phyloP scores from a whole-genome alignment of 139 green algal genomes.

The Astrephomene gubernaculifera region DNA sequence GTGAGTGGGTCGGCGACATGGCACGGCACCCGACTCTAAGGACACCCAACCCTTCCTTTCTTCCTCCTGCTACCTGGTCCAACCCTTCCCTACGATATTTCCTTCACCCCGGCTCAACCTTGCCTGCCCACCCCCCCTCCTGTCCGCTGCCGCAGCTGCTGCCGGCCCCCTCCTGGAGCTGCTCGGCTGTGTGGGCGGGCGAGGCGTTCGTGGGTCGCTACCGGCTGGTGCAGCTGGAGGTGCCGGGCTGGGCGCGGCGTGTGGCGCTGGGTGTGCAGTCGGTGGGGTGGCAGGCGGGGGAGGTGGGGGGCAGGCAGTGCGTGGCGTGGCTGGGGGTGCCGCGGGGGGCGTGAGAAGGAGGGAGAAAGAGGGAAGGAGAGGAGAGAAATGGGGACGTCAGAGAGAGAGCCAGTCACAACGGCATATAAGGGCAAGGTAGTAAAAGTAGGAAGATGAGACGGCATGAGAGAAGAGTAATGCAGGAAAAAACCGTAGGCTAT shows the following conservation, averaged over 20 bases:
- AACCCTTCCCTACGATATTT: not conserved
- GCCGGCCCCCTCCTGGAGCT: constrained; percentile 27
- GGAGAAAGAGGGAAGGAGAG: not conserved
- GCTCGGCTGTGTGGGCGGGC: constrained; percentile 37
- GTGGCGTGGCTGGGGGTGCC: constrained; percentile 4
- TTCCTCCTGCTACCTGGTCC: not conserved
- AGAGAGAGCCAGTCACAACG: too few relatives aligned
- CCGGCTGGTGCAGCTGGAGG: constrained; percentile 43
- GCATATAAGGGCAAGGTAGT: too few relatives aligned
- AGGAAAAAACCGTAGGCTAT: too few relatives aligned
- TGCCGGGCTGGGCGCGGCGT: not conserved
- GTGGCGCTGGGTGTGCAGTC: constrained; percentile 33
- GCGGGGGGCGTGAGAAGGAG: not conserved
- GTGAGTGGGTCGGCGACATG: not conserved
- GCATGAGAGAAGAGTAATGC: too few relatives aligned
- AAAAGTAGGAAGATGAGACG: too few relatives aligned
- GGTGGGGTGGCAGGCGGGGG: not conserved
- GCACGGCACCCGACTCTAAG: not conserved
- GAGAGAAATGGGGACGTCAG: not conserved
- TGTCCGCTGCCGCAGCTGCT: not conserved
- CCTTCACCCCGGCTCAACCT: not conserved
- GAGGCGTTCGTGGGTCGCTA: constrained; percentile 24
- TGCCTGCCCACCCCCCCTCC: not conserved
- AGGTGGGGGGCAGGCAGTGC: constrained; percentile 8
- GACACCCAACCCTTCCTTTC: not conserved